Evolutionary conservation across 2,329 filamentous ascomycete genomes (phyloP).

Genomic region (Curvularia verruculosa): DNA sequence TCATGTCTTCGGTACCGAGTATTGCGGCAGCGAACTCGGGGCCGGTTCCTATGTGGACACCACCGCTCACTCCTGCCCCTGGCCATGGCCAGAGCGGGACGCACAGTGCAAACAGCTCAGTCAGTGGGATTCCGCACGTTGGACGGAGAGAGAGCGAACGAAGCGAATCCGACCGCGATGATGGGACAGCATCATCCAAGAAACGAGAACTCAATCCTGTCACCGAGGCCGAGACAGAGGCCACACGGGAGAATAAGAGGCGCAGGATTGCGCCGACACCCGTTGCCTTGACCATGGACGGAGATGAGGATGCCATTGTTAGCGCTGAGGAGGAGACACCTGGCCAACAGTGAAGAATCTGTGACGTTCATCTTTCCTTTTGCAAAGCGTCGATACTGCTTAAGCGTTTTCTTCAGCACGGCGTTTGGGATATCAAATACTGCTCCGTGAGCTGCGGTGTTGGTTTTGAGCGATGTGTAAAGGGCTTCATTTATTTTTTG

Average conservation of each 20-base stretch:
- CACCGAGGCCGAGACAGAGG: conserved; percentile 45
- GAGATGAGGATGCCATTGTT: conserved; percentile 34
- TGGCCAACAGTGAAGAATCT: conserved; percentile 20
- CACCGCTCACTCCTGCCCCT: conserved; percentile 79
- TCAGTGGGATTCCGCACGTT: conserved; percentile 56
- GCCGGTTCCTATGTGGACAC: conserved; percentile 76
- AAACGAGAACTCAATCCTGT: conserved; percentile 49
- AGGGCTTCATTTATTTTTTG: conserved; percentile 1
- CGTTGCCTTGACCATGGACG: conserved; percentile 39
- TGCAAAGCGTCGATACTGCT: conserved; percentile 2
- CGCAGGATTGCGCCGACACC: conserved; percentile 55
- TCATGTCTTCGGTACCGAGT: conserved; percentile 76
- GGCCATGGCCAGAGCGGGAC: conserved; percentile 46
- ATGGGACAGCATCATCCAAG: conserved; percentile 32
- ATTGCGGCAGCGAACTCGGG: conserved; percentile 76
- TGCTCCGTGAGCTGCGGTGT: conserved; percentile 5
- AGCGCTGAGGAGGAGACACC: conserved; percentile 38
- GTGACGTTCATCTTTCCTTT: conserved; percentile 1
- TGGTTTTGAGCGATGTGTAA: conserved; percentile 6
- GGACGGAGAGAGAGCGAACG: conserved; percentile 42
- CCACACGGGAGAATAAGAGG: conserved; percentile 50
- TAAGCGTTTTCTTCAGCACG: conserved; percentile 21
- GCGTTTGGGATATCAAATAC: conserved; percentile 24
- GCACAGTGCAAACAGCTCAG: conserved; percentile 62
- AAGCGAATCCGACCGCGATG: conserved; percentile 46